These are phyloP conservation scores for Erythrophleum ivorense DNA, from an alignment of 331 rosid genomes.

Conservation along the genomic window DNA sequence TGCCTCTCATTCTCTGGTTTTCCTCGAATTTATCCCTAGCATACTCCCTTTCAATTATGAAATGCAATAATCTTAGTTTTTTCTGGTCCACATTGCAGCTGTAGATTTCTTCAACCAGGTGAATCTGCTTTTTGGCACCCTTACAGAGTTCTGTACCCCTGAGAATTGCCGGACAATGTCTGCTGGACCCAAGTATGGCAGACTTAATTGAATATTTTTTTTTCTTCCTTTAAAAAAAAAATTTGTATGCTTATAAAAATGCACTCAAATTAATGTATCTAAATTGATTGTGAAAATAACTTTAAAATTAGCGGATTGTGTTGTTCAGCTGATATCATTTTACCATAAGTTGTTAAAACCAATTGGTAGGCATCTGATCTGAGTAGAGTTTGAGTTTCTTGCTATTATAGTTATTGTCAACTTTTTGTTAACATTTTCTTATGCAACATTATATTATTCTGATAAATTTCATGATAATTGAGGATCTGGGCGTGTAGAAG, in stretches of 20 bases:
- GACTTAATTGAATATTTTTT: slow-evolving; percentile 25
- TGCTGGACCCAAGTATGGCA: slow-evolving; percentile 98
- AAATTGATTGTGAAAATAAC: slow-evolving; percentile 16
- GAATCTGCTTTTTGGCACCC: slow-evolving; percentile 96
- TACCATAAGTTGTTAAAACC: slow-evolving; percentile 14
- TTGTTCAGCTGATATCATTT: slow-evolving; percentile 22
- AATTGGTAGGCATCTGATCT: slow-evolving; percentile 1
- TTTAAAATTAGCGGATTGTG: slow-evolving; percentile 2
- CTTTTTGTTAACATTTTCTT: background rate
- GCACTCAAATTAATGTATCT: slow-evolving; percentile 10
- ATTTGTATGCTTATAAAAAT: slow-evolving; percentile 21
- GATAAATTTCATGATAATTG: slow-evolving; percentile 6
- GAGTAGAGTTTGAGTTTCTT: slow-evolving; percentile 5
- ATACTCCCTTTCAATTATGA: slow-evolving; percentile 37
- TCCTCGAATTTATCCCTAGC: slow-evolving; percentile 13
- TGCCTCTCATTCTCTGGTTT: slow-evolving; percentile 22
- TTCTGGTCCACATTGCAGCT: slow-evolving; percentile 60
- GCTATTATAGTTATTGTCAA: background rate
- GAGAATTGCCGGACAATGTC: slow-evolving; percentile 98
- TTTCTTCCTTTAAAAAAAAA: slow-evolving; percentile 6
- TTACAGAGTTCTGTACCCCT: slow-evolving; percentile 95
- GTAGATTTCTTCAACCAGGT: slow-evolving; percentile 99
- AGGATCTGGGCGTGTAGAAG: slow-evolving; percentile 11
- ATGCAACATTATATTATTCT: slow-evolving; percentile 2
- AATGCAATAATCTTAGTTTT: slow-evolving; percentile 37